phyloP scores from a whole-genome alignment of 371 early-diverging fungal genomes.

The Syncephalis fuscata region DNA sequence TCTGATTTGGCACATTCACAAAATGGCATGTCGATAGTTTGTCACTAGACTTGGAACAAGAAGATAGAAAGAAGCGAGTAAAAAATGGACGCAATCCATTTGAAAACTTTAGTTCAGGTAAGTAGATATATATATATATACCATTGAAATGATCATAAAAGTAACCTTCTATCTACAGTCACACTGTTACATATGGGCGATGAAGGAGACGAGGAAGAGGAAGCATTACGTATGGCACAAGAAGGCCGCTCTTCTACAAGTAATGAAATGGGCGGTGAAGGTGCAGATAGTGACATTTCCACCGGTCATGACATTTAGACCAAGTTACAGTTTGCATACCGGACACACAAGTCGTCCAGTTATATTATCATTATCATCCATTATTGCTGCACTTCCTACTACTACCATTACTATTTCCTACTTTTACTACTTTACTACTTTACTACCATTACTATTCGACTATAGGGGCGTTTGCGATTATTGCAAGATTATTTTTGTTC shows the following conservation, averaged over 20 bases:
- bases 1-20: constrained; percentile 53
- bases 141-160: neutral
- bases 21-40: constrained; percentile 35
- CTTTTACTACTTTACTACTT: no score
- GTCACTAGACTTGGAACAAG: constrained; percentile 41
- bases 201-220: constrained; percentile 9
- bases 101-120: constrained; percentile 49
- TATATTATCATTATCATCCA: no score
- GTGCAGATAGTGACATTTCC: no score
- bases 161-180: constrained; percentile 16
- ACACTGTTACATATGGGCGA: constrained; percentile 48
- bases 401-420: no score
- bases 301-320: no score
- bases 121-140: constrained; percentile 6
- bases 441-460: no score
- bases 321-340: no score
- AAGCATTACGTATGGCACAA: constrained; percentile 25
- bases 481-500: no score
- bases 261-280: constrained; percentile 71
- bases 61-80: constrained; percentile 10
- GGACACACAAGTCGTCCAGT: no score
- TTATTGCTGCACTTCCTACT: no score
- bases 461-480: no score
- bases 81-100: constrained; percentile 37
- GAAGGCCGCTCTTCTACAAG: constrained; percentile 80